These are phyloP conservation scores for Neoboletus subvelutipes DNA, from an alignment of 768 basidiomycete species.

Conservation along the genomic window DNA sequence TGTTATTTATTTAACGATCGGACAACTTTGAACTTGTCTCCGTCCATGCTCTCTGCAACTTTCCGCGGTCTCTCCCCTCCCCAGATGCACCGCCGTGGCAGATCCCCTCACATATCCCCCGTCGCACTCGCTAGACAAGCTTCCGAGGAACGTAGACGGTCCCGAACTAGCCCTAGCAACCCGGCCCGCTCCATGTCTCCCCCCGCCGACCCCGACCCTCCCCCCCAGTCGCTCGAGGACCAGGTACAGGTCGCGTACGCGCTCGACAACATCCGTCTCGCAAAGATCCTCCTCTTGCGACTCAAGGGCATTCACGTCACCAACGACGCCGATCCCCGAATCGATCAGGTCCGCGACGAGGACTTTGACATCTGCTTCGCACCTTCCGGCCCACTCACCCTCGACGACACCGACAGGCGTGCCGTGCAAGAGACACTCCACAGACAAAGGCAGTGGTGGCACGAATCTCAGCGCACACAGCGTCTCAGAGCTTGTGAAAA, in stretches of 20 bases:
- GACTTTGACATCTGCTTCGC: slow-evolving; percentile 42
- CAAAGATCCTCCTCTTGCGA: slow-evolving; percentile 60
- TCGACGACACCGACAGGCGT: slow-evolving; percentile 44
- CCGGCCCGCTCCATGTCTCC: neutral
- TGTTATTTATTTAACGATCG: neutral
- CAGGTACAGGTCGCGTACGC: slow-evolving; percentile 69
- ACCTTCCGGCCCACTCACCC: slow-evolving; percentile 37
- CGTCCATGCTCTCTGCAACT: slow-evolving; percentile 23
- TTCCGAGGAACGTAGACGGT: slow-evolving; percentile 39
- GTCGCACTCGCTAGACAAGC: slow-evolving; percentile 45
- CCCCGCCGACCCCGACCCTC: neutral
- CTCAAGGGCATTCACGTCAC: slow-evolving; percentile 61
- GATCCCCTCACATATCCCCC: slow-evolving; percentile 42
- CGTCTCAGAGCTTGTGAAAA: slow-evolving; percentile 45
- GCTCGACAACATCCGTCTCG: slow-evolving; percentile 63
- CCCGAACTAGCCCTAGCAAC: neutral
- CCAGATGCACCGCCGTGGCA: slow-evolving; percentile 36
- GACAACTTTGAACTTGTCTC: neutral
- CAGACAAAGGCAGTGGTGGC: slow-evolving; percentile 35
- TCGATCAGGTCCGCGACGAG: slow-evolving; percentile 55
- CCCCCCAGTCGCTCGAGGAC: slow-evolving; percentile 50
- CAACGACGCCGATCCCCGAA: slow-evolving; percentile 59
- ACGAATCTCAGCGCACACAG: slow-evolving; percentile 37
- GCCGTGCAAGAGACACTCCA: slow-evolving; percentile 37
- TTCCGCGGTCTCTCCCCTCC: slow-evolving; percentile 28